Evolutionary conservation across 2,329 filamentous ascomycete genomes (phyloP), one percentile per base, ranked within the genome.

Genomic region (Colletotrichum lentis): DNA sequence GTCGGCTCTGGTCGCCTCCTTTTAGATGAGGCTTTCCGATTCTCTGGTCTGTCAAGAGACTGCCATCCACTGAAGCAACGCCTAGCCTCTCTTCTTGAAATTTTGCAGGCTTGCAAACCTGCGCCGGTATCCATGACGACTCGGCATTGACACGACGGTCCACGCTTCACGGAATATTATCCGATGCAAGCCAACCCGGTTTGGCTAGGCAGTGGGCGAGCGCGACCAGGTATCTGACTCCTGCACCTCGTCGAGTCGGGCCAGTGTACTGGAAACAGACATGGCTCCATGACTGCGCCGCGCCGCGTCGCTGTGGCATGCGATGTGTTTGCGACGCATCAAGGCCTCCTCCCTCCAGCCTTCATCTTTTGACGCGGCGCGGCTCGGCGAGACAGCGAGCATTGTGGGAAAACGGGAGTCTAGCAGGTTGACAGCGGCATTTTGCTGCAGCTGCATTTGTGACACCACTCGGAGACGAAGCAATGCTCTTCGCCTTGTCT

Each of bases 1-100:
- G 54, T 60, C 62, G 49, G 24, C 62, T 68, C 55, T 69, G 41
- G 66, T 69, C 66, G 66, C 66, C 62, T 69, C 66, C 66, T 69
- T 69, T 69, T 69, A 56, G 39, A 60, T 43, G 53, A 69, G 67
- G 63, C 67, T 67, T 65, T 67, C 63, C 54, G 62, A 57, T 46
- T 18, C 44, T 62, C 18, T 46, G 63, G 43, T 43, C 53, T 18
- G 20, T 16, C 6, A 54, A 62, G 57, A 47, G n/a, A 66, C 50
- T 67, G 57, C 64, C 64, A 63, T 55, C 61, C 67, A 58, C 47
- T 27, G 56, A 60, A 62, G 64, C 44, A 50, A 54, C 35, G 50
- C 52, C 57, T 24, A 53, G 22, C 35, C 46, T 50, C 67, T 43
- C 27, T 46, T 18, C 35, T 31, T 35, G 8, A 1, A 35, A 35